These are phyloP conservation scores for Priceomyces castillae DNA, from an alignment of 805 yeast species.

Conservation along the genomic window DNA sequence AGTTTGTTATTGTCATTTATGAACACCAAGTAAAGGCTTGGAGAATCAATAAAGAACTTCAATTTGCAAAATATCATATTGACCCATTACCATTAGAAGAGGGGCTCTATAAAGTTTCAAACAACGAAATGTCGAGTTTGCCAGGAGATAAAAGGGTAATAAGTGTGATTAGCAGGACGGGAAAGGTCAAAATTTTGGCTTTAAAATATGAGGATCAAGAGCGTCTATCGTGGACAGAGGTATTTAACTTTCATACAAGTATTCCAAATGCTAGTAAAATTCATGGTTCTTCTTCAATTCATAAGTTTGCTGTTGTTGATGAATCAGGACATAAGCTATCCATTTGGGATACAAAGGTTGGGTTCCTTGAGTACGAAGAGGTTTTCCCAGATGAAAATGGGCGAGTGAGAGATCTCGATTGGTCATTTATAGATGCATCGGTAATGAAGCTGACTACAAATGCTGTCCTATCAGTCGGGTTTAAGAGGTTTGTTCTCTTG, in stretches of 20 bases:
- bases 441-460: conserved; percentile 20
- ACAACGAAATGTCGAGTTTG: conserved; percentile 36
- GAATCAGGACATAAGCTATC: conserved; percentile 48
- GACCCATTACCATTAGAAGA: conserved; percentile 39
- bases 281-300: conserved; percentile 67
- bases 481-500: conserved; percentile 55
- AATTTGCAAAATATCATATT: conserved; percentile 25
- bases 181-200: conserved; percentile 22
- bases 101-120: conserved; percentile 44
- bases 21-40: conserved; percentile 40
- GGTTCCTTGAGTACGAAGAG: conserved; percentile 64
- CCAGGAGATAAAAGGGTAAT: conserved; percentile 37
- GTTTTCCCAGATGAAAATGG: conserved; percentile 30
- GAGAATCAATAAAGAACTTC: conserved; percentile 26
- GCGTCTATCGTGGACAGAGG: conserved; percentile 47
- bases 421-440: conserved; percentile 60
- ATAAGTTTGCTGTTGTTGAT: conserved; percentile 74
- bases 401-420: conserved; percentile 69
- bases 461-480: conserved; percentile 80
- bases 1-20: conserved; percentile 53
- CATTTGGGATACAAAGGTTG: conserved; percentile 77
- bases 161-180: conserved; percentile 51
- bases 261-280: conserved; percentile 50
- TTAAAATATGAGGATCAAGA: conserved; percentile 7
- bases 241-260: conserved; percentile 53